A percentile compares a stretch with the other conserved stretches of the same genome.
These are phyloP conservation scores for Hippophae rhamnoides DNA, from an alignment of 306 rosid species.

Conservation along the genomic window DNA sequence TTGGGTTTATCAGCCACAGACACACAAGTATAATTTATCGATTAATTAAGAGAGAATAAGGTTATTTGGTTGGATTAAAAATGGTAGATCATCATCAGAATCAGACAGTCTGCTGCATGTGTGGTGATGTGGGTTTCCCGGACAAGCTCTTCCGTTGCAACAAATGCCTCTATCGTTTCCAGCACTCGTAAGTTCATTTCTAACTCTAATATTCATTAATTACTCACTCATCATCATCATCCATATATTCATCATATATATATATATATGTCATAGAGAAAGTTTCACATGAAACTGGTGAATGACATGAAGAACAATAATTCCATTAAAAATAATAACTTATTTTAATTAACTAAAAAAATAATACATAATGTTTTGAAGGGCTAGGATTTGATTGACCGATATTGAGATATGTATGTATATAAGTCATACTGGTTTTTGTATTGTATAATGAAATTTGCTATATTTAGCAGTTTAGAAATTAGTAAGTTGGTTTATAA, in stretches of 20 bases:
- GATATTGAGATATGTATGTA: too few relatives aligned
- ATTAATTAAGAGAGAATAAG: too few relatives aligned
- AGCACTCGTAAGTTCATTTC: conserved; percentile 56
- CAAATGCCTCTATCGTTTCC: conserved; percentile 77
- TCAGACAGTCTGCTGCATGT: conserved; percentile 83
- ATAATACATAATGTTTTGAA: too few relatives aligned
- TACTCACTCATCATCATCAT: not conserved
- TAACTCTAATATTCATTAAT: conserved; percentile 3
- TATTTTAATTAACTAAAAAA: too few relatives aligned
- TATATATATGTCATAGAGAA: too few relatives aligned
- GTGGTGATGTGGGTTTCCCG: conserved; percentile 87
- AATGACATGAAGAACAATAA: too few relatives aligned
- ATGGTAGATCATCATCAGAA: conserved; percentile 59
- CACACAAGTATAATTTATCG: not conserved
- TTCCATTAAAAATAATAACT: too few relatives aligned
- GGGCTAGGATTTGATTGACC: not conserved
- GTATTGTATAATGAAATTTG: too few relatives aligned
- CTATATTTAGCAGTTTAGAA: not conserved
- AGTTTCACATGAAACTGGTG: too few relatives aligned
- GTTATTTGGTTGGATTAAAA: not conserved
- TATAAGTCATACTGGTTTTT: too few relatives aligned
- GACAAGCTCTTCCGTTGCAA: conserved; percentile 93
- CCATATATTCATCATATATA: not conserved
- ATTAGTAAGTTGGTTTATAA: not conserved
- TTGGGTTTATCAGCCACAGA: not conserved